Evolutionary conservation across 2,329 filamentous ascomycete genomes (phyloP), one percentile per base, ranked within the genome.

Genomic region (Cladosporium sphaerospermum): DNA sequence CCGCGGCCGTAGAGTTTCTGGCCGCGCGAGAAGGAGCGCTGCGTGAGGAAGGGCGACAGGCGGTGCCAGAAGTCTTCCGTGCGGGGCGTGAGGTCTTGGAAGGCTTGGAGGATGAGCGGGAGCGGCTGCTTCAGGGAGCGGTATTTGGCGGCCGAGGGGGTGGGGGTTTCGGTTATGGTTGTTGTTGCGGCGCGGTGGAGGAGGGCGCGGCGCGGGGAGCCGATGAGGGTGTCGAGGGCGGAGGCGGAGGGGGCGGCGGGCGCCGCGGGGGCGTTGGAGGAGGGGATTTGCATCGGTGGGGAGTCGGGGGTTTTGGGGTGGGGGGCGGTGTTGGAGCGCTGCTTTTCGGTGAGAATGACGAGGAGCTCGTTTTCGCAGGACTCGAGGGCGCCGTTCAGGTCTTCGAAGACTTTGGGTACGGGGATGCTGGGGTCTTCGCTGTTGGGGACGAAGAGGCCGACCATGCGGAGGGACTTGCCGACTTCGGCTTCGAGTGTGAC

Each of bases 41-140:
- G 81, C 37, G 75, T 72, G 65, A 99, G 96, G 72, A 87, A 97
- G 0, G 80, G 75, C 4, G 82, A 82, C 0, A 84, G 85, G 1
- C 82, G 82, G 70, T 91, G 92, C 93, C 93, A 99, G 67, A 97
- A 97, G 69, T 96, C 91, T 69, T 96, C 90, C 64, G 92, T 93
- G 68, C 88, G 84, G 49, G 83, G 76, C 48, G 88, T 95, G 10
- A 96, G 75, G 42, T 89, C 88, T 65, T 93, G 86, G 73, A 99
- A 97, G n/a, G 93, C 89, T 67, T 96, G 92, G 19, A 99, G 79
- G 69, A 99, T 89, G 44, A 99, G 82, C 1, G 89, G 87, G 7
- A 97, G 80, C 0, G 93, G 93, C 66, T 96, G 90, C 59, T 88
- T 88, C 69, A 96, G 95, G 61, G 84, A 83, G 63, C 86, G 84